These are phyloP conservation scores for Dactylellina haptotyla DNA, from an alignment of 2,329 filamentous ascomycete species.

Conservation along the genomic window DNA sequence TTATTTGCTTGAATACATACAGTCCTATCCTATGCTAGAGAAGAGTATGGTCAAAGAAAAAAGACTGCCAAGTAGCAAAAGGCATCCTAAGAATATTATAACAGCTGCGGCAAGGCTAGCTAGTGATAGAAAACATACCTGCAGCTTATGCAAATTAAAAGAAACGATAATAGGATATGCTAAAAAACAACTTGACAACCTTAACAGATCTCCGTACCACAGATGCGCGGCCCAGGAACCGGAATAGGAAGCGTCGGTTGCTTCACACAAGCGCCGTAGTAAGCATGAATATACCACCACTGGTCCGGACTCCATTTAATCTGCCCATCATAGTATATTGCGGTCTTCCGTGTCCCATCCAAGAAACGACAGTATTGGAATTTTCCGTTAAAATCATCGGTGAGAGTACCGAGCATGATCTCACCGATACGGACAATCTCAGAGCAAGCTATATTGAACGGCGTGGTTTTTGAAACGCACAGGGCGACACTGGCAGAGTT, in stretches of 20 bases:
- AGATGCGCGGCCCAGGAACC: conserved; percentile 1
- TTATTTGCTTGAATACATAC: no score
- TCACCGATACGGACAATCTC: conserved; percentile 30
- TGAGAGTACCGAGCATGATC: conserved; percentile 22
- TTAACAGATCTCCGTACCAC: not conserved
- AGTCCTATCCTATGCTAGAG: no score
- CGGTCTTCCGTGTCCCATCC: conserved; percentile 2
- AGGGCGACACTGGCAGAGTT: conserved; percentile 23
- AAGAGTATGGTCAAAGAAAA: no score
- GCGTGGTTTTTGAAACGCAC: conserved; percentile 1
- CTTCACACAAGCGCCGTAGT: conserved; percentile 5
- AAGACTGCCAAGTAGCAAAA: no score
- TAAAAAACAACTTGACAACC: no score
- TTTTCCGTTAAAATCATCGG: conserved; percentile 10
- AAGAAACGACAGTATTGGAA: not conserved
- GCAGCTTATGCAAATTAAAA: no score
- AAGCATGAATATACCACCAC: conserved; percentile 44
- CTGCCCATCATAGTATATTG: conserved; percentile 15
- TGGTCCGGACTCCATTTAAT: conserved; percentile 16
- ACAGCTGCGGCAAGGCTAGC: no score
- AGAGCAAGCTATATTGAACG: conserved; percentile 27
- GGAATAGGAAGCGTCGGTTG: conserved; percentile 22
- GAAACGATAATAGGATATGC: no score
- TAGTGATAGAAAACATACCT: no score
- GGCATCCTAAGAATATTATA: no score